Evolutionary conservation across 768 basidiomycete species (phyloP), one percentile per base, ranked within the genome.

Genomic region (Phylloporus sp.): DNA sequence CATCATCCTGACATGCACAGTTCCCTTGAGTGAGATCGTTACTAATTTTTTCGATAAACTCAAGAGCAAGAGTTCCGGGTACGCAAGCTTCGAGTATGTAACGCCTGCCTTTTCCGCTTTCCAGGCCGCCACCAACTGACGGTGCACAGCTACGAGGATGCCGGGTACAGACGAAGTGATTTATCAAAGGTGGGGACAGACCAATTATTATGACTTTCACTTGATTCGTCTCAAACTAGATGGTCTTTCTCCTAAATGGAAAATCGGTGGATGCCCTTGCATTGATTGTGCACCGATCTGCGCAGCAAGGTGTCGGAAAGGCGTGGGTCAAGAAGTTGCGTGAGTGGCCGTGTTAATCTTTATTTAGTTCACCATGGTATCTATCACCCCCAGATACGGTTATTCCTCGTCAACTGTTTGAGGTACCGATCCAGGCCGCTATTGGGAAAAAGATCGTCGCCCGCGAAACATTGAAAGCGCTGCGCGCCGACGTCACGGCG

Each of bases 31-130:
- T 59, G 91, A 95, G 66, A 89, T 98, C 45, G 91, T 98, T 3
- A 90, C 89, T 3, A 82, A 92, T 66, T 98, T 99, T 65, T 98
- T 96, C 63, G 89, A 94, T 63, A 82, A 88, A 60, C 76, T 99
- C 44, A 99, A 99, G 69, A 86, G 90, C 59, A 79, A 91, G 42
- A 90, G 87, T 60, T 92, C 86, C 10, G 93, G 90, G 9, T 93
- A 87, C 62, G 90, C 90, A 15, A 90, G 87, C 61, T 94, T 94
- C 63, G 91, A 93, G 88, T 92, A 52, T 56, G 84, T 75, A 22
- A 20, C 10, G 5, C 48, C 33, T 28, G 4, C 20, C 10, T 44
- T 17, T 41, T 29, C 42, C 10, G 9, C 15, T 45, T 35, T 36
- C 24, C 37, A n/a, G 33, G 38, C n/a, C 2, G 7, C 23, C 33